A percentile compares a stretch with the other conserved stretches of the same genome.
Conservation (phyloP, 2,329 filamentous ascomycete species). For the Pseudomassariella vexata region DNA sequence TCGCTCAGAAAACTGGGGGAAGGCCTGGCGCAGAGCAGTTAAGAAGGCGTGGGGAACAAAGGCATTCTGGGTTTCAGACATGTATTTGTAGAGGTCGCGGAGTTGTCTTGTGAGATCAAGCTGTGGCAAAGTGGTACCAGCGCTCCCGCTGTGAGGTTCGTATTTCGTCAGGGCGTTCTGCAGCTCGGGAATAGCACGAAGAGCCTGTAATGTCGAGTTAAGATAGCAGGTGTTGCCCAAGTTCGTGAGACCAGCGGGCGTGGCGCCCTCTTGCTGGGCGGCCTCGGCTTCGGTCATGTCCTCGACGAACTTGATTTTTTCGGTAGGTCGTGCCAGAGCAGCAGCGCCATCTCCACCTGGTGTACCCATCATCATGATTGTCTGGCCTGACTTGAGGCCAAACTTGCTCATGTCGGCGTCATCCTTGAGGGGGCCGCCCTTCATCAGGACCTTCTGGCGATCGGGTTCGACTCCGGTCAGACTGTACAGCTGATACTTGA, state of each 20-base stretch:
- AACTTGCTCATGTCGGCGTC: conserved; percentile 81
- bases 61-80: conserved; percentile 84
- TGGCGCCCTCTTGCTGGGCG: conserved; percentile 76
- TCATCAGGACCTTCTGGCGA: conserved; percentile 91
- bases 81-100: conserved; percentile 78
- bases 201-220: conserved; percentile 91
- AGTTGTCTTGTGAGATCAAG: conserved; percentile 73
- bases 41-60: conserved; percentile 81
- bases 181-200: conserved; percentile 85
- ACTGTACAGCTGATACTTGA: conserved; percentile 94
- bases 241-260: conserved; percentile 82
- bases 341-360: conserved; percentile 59
- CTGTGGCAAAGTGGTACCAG: conserved; percentile 35
- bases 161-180: conserved; percentile 69
- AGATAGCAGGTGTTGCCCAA: conserved; percentile 98
- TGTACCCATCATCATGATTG: conserved; percentile 95
- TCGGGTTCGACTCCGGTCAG: conserved; percentile 94
- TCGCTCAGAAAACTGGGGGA: conserved; percentile 90
- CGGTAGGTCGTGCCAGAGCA: conserved; percentile 65
- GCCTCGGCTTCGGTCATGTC: conserved; percentile 96
- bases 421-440: conserved; percentile 92
- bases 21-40: conserved; percentile 68
- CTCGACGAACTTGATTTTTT: conserved; percentile 82
- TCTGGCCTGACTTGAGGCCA: conserved; percentile 77
- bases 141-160: conserved; percentile 19